A percentile compares a stretch with the other conserved stretches of the same genome.
These are phyloP conservation scores for Rhizoclosmatium globosum DNA, from an alignment of 192 early-diverging fungal species.

Conservation along the genomic window DNA sequence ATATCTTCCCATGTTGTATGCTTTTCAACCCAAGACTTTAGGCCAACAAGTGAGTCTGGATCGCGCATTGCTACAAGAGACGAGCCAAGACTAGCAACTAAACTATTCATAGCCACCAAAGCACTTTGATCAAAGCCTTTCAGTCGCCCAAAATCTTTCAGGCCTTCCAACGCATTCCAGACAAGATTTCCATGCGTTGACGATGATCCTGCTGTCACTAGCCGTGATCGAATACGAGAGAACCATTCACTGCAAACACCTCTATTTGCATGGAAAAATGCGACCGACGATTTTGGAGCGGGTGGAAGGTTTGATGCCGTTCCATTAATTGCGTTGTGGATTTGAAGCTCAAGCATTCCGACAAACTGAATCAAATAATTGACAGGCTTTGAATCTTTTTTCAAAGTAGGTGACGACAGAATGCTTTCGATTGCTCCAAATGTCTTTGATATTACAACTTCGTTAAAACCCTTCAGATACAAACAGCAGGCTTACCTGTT, in stretches of 20 bases:
- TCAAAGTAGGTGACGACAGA: background rate
- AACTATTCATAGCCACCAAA: background rate
- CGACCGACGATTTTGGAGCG: conserved; percentile 67
- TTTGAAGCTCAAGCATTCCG: conserved; percentile 79
- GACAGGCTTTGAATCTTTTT: conserved; percentile 38
- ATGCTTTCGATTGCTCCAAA: conserved; percentile 47
- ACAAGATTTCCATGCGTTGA: background rate
- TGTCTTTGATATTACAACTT: conserved; percentile 27
- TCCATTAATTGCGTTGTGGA: conserved; percentile 69
- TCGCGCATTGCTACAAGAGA: background rate
- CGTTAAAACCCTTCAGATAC: background rate
- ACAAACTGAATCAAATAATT: conserved; percentile 62
- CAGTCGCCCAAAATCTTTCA: background rate
- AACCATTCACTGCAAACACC: conserved; percentile 85
- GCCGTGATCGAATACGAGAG: conserved; percentile 58
- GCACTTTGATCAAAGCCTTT: background rate
- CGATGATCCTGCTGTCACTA: conserved; percentile 44
- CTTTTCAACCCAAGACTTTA: background rate
- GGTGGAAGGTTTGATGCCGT: conserved; percentile 62
- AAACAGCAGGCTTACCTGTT: conserved; percentile 51
- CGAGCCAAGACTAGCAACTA: background rate
- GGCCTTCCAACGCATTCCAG: background rate
- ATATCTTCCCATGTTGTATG: background rate
- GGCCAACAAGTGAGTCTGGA: background rate
- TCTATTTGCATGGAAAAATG: conserved; percentile 78